Base-by-base conservation (phyloP, 2,329 filamentous ascomycete species). In the Neofusicoccum cordaticola region DNA sequence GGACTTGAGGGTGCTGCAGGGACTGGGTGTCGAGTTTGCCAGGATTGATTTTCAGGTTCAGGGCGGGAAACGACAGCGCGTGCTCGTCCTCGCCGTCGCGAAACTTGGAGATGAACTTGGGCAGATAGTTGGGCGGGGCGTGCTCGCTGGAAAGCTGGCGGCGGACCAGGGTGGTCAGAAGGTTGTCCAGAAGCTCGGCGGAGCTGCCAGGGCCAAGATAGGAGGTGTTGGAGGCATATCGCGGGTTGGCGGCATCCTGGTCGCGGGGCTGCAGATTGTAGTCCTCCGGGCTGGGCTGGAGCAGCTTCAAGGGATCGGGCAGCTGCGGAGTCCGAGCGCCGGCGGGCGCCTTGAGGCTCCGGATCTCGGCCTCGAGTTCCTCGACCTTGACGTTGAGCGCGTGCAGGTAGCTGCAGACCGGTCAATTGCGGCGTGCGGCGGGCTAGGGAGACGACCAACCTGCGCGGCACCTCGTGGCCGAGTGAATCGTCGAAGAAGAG, bases 401-500 rank as follows among this genome's bases (percentile, higher is more conserved):
- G 35, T 64, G 62, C 31, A 64, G n/a, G 35, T 64, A 64, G 52
- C 62, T 64, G 51, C 17, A 34, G 17, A 7, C 9, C 13, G 4
- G 42, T 63, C 37, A 51, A 42, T 11, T 12, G 19, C 5, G 27
- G 27, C 27, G 27, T 31, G 4, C 27, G 5, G 27, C 27, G 4
- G 5, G 6, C 6, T 5, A 31, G 6, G 27, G 6, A 31, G 27
- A 31, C 27, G 4, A 31, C 27, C 27, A 31, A 64, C 62, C 62
- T 64, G 12, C 62, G 42, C 8, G 62, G 62, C 15, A 64, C 62
- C 19, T 64, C 62, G 35, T 58, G 51, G 17, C 52, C 51, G 3
- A 64, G 51, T 1, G 62, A 64, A 6, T 57, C 62, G 13, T 64
- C 62, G 22, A 48, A 64, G 22, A 57, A 64, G 19, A 64, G 52